Base-by-base conservation (phyloP, 2,329 filamentous ascomycete species). In the Colletotrichum cuscutae region DNA sequence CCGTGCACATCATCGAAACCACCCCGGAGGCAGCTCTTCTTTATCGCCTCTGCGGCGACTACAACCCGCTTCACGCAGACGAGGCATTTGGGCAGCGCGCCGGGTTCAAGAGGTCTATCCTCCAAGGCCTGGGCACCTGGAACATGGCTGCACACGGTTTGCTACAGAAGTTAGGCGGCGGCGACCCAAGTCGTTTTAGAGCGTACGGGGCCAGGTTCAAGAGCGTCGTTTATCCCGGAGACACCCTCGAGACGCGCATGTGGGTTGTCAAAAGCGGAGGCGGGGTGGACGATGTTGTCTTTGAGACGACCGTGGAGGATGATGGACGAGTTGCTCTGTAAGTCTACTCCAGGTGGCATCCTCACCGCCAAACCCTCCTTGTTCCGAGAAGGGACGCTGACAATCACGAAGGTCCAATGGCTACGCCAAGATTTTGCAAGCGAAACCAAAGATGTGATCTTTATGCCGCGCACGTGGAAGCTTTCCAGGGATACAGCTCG, bases 101-200 rank as follows among this genome's bases (percentile, higher is more conserved):
- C 9, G 86, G 86, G 15, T 87, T 87, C 75, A 83, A 83, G 49
- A 84, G 84, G 1, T 79, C 81, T 4, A 86, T 87, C 66, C 76
- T 87, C 60, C 85, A 87, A 66, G 85, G 85, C 1, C 77, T 87
- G 35, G 83, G 82, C 9, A 86, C 83, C 19, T 87, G 84, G 84
- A 87, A 87, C 74, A 84, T 85, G 67, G 83, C 82, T 1, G 84
- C 85, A 19, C 83, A 85, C 71, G 82, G 81, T 3, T 65, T 87
- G 5, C 77, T 87, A 68, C 80, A 79, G 57, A 78, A 80, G 71
- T 73, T 86, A 5, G 85, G 84, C 22, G 79, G 75, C 7, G 83
- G 82, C 9, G 82, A 87, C 69, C 82, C 84, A 2, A 71, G 70
- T 3, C 79, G 83, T 37, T 78, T 87, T 37, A 83, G 79, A 74